Evolutionary conservation across 2,329 filamentous ascomycete genomes (phyloP).

Genomic region (Volutella citrinella): DNA sequence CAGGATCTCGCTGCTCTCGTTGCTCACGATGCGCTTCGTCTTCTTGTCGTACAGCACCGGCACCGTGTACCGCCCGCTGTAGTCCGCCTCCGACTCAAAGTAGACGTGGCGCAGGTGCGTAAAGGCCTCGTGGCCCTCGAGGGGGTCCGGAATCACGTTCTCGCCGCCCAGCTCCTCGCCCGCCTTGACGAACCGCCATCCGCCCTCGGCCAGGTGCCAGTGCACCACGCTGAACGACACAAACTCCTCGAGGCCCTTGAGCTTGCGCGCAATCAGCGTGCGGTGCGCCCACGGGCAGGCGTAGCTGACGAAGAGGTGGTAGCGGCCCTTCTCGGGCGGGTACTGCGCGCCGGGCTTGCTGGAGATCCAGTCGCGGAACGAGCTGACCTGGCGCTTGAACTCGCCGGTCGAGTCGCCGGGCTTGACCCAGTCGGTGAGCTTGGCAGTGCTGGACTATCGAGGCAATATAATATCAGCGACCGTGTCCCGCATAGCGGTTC

Average conservation of each 20-base stretch:
- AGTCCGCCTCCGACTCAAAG: conserved; percentile 69
- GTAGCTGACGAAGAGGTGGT: conserved; percentile 93
- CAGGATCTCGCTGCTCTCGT: conserved; percentile 90
- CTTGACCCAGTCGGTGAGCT: conserved; percentile 81
- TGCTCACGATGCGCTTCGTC: conserved; percentile 75
- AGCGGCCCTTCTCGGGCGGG: conserved; percentile 81
- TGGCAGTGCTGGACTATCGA: conserved; percentile 18
- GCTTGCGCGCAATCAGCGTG: conserved; percentile 78
- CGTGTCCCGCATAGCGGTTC: too few species aligned
- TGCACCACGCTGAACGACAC: conserved; percentile 81
- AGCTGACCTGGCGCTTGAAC: conserved; percentile 84
- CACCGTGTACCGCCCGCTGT: conserved; percentile 79
- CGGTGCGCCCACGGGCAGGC: conserved; percentile 94
- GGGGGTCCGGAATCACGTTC: conserved; percentile 64
- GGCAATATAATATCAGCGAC: too few species aligned
- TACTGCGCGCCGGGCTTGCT: conserved; percentile 69
- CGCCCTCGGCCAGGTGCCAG: conserved; percentile 74
- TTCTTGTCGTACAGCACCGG: conserved; percentile 83
- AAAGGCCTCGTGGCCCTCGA: conserved; percentile 68
- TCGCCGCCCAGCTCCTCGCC: conserved; percentile 57
- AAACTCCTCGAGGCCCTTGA: conserved; percentile 89
- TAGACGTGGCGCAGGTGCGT: conserved; percentile 75
- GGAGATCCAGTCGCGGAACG: conserved; percentile 80
- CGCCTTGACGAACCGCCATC: conserved; percentile 78
- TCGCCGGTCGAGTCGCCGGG: conserved; percentile 77